Conservation (phyloP, 768 basidiomycete species). For the Tylopilus felleus region DNA sequence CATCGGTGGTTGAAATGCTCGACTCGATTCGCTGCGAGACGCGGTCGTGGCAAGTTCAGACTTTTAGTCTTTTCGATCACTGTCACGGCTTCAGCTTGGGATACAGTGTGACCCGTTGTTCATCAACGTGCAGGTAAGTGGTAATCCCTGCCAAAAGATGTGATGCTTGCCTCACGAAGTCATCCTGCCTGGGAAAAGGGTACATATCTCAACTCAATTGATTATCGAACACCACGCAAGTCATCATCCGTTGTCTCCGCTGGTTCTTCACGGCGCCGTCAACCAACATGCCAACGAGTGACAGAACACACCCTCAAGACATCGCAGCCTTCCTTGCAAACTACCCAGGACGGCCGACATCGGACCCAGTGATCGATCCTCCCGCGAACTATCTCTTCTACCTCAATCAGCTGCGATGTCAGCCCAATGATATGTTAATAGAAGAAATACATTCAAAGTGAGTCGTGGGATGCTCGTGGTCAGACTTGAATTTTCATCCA, state of each 20-base stretch:
- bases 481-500: background rate
- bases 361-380: constrained; percentile 6
- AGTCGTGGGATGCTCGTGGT: constrained; percentile 8
- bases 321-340: constrained; percentile 25
- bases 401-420: constrained; percentile 50
- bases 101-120: background rate
- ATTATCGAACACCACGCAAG: background rate
- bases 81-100: too few relatives aligned
- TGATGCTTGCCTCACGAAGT: background rate
- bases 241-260: constrained; percentile 12
- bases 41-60: background rate
- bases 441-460: constrained; percentile 63
- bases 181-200: background rate
- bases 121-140: constrained; percentile 4
- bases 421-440: constrained; percentile 58
- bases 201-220: background rate
- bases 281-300: constrained; percentile 16
- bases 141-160: background rate
- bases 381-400: constrained; percentile 61
- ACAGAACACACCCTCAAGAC: constrained; percentile 17
- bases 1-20: background rate
- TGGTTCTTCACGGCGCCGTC: constrained; percentile 1
- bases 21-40: background rate
- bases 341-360: constrained; percentile 18
- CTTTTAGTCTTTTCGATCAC: constrained; percentile 12